Base-by-base conservation (phyloP, 352 stramenopile species). In the Phytophthora palmivora region DNA sequence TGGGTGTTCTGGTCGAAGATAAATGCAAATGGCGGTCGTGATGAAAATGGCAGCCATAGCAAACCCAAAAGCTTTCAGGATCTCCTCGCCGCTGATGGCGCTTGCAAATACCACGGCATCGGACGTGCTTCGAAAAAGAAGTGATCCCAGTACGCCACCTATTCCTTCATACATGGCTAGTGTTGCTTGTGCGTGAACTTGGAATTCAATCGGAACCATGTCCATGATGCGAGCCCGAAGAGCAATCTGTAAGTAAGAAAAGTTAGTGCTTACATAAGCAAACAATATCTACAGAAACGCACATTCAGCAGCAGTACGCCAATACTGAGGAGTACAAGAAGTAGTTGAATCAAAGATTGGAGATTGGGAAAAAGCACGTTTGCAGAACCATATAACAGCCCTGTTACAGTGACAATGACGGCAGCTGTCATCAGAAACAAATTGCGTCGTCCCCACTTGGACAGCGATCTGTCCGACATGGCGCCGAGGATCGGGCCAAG, bases 141-240 rank as follows among this genome's bases (percentile, higher is more conserved):
- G 39, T 24, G 85, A 80, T 9, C 84, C 82, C 1, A 90, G 51
- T 4, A 87, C 64, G 1, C 80, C 72, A 39, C 84, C 84, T 8
- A 91, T 62, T 21, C 82, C 82, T 45, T 82, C 75, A 77, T 84
- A 93, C 61, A 93, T 89, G 7, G 72, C 56, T 18, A 91, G 39
- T 6, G 80, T 85, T 14, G 82, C 77, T 48, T 93, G 84, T 6
- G 84, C 84, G 45, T 93, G 84, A 22, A 93, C 81, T 52, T 93
- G 84, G 62, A 82, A 93, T 60, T 89, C 80, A 18, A 89, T 76
- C 7, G 79, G 76, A 10, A 93, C 82, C 54, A 87, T 78, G 41
- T 93, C 84, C 82, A 93, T 91, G 34, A 93, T 71, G 7, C 84
- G 84, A 9, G 82, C 78, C 6, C 84, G 84, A 2, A 93, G 51